Base-by-base conservation (phyloP, 352 stramenopile genomes). In the Globisporangium radiosum region DNA sequence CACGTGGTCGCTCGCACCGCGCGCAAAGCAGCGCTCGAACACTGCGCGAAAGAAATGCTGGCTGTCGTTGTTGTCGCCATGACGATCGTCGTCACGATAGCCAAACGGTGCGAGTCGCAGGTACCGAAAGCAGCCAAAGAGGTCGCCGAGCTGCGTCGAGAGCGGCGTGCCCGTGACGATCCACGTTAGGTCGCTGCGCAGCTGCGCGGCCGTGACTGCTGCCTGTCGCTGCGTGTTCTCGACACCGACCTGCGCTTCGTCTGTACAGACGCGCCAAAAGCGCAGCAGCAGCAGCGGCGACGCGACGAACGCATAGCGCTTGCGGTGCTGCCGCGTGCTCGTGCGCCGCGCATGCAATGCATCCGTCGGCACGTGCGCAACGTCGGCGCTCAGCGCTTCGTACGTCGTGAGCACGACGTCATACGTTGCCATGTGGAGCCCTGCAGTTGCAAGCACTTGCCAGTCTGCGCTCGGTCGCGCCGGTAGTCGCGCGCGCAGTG, bases 401-500 rank as follows among this genome's bases (percentile, higher is more conserved):
- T 98, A 98, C 0, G 88, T 97, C 1, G 89, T 95, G 14, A 98
- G 68, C 14, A 98, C 81, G 15, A 98, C 78, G 63, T 98, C 91
- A 37, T 87, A 93, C 19, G 80, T 71, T 15, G 85, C 81, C 40
- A 98, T 65, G 6, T 71, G 42, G 15, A 72, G 54, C 0, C 79
- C 72, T 1, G 64, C 62, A 15, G 64, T 76, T 25, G 73, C 70
- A 33, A 91, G 64, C 4, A 91, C 45, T 49, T 75, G 62, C 82
- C 82, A 92, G 45, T 81, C 70, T 4, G 66, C 67, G 38, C 62
- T 76, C 6, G 79, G 82, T 0, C 71, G 66, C 43, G 54, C 36
- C 56, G 56, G 2, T 87, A 56, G 11, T 67, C 60, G 44, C 38
- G 51, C n/a, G 15, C 70, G 81, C 13, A 90, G n/a, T 0, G 67